Percentiles rank a stretch among this genome's conserved stretches.
Conservation (phyloP, 2,329 filamentous ascomycete genomes). For the Phialophora verrucosa region DNA sequence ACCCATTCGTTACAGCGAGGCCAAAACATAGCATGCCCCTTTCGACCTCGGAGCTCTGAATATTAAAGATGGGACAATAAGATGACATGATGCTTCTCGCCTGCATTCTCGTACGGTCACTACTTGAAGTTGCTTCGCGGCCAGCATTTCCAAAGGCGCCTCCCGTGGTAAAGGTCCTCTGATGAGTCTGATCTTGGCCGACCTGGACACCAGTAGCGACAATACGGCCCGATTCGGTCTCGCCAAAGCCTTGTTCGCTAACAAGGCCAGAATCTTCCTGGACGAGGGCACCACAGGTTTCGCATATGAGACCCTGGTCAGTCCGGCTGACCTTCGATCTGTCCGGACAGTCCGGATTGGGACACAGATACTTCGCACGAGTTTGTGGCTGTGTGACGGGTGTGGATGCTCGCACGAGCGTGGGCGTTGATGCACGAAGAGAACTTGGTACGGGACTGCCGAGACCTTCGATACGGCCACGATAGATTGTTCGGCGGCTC, state of each 20-base stretch:
- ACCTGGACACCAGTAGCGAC: constrained; percentile 90
- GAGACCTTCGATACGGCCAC: constrained; percentile 32
- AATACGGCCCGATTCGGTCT: constrained; percentile 82
- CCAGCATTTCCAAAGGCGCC: constrained; percentile 49
- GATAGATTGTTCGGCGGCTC: constrained; percentile 23
- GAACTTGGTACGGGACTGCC: constrained; percentile 33
- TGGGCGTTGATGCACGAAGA: constrained; percentile 27
- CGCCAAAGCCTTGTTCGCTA: constrained; percentile 87
- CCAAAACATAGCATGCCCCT: constrained; percentile 72
- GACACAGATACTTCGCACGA: constrained; percentile 53
- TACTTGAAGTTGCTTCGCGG: constrained; percentile 45
- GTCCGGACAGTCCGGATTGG: constrained; percentile 45
- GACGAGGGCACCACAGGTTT: constrained; percentile 81
- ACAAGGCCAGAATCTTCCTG: constrained; percentile 85
- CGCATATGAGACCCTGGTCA: constrained; percentile 66
- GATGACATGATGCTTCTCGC: constrained; percentile 61
- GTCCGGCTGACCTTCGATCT: constrained; percentile 49
- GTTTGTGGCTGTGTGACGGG: constrained; percentile 19
- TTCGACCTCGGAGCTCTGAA: constrained; percentile 62
- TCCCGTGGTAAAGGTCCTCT: constrained; percentile 59
- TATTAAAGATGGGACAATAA: constrained; percentile 66
- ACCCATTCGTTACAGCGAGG: constrained; percentile 74
- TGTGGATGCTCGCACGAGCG: constrained; percentile 27
- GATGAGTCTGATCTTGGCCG: constrained; percentile 80
- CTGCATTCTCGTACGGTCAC: constrained; percentile 32